Evolutionary conservation across 2,329 filamentous ascomycete species (phyloP), one percentile per base, ranked within the genome.

Genomic region (Trichoderma endophyticum): DNA sequence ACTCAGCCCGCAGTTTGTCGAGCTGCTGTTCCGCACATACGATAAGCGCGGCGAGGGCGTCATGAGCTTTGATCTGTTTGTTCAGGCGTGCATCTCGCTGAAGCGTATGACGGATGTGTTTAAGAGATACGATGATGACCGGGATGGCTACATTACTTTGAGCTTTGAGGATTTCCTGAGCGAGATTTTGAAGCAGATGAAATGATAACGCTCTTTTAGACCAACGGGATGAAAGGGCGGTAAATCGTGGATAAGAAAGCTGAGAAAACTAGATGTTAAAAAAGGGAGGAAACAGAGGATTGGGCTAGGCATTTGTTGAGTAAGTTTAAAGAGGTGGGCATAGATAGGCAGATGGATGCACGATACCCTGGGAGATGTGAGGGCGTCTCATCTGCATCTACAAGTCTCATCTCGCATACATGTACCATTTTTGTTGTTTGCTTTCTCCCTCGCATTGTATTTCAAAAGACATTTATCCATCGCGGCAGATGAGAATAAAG

Each of bases 91-190:
- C 82, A 98, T 99, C 80, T 94, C 91, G 77, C 86, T 99, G 78
- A 98, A 98, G 88, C 89, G 96, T 77, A 98, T 99, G 95, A 99
- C 96, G 73, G 96, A 99, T 82, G 94, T 97, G 32, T 99, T 99
- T 82, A 99, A 99, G 87, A 95, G 95, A 83, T 99, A 98, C 81
- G 96, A 99, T 77, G 93, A 97, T 78, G 96, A 99, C 82, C 89
- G 96, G 56, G 96, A 98, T 82, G 96, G 96, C 2, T 98, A 95
- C 81, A 93, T 95, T 76, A 95, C 92, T 4, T 82, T 95, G 69
- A 93, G 91, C 80, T 95, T 95, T 77, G 92, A 94, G 83, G 92
- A 94, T 77, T 94, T 94, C 80, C 83, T 94, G 79, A 91, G 90
- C 48, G 91, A 90, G 82, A 90, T 90, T 74, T 76, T 90, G 75